Evolutionary conservation across 2,329 filamentous ascomycete species (phyloP), one percentile per base, ranked within the genome.

Genomic region (Cyphellophora europaea): DNA sequence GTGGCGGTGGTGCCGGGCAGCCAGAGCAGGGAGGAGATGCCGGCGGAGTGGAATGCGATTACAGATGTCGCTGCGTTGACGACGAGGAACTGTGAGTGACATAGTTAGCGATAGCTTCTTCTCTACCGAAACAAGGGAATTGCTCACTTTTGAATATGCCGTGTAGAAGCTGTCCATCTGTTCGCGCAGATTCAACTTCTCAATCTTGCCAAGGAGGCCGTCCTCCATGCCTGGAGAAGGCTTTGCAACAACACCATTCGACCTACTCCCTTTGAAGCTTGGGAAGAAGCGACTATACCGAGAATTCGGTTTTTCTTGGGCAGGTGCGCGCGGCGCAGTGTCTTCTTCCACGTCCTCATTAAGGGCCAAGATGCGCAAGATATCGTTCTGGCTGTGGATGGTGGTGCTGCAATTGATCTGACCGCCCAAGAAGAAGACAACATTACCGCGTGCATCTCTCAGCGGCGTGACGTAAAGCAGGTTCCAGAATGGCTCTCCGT

Each of bases 331-430:
- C 31, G 17, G n/a, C 12, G 27, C 27, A 16, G 30, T 33, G 11
- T 28, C 17, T 13, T 32, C 16, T 12, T 44, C 47, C 1, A 48
- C 40, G 1, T 57, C 49, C 11, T 50, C 42, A 2, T 33, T 52
- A 6, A 52, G 38, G 12, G 61, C 65, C 11, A 77, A 48, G 5
- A 74, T 55, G 5, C 59, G 60, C 29, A 77, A 41, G 5, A 76
- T 59, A 39, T 76, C 72, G 4, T 63, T 61, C 19, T 60, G 59
- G 32, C 58, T 65, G 36, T 66, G 63, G 19, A 76, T 61, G 0
- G 65, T 66, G 2, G 69, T 69, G 0, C 71, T 74, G 11, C 74
- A 66, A 42, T 78, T 70, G 33, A 77, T 64, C 41, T 77, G 70
- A 0, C 65, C 72, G 1, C 70, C 72, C 11, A 79, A 58, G 45